A percentile compares a stretch with the other conserved stretches of the same genome.
Conservation (phyloP, 768 basidiomycete genomes). For the Xerocomus potaroensis region DNA sequence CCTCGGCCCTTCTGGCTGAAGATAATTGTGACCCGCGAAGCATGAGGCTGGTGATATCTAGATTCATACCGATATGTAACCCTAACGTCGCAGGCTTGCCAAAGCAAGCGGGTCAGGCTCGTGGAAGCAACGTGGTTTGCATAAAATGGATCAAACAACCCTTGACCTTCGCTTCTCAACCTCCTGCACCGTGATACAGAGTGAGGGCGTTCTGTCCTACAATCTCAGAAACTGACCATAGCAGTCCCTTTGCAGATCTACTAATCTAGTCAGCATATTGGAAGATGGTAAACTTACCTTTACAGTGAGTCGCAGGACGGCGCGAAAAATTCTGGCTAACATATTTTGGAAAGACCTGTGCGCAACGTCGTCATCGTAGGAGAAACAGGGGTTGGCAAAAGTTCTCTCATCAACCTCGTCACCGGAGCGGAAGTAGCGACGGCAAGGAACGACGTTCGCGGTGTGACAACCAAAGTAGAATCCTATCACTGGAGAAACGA, state of each 20-base stretch:
- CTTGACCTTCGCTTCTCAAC: too few relatives aligned
- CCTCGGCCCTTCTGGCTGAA: too few relatives aligned
- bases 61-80: too few relatives aligned
- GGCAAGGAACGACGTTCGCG: constrained; percentile 20
- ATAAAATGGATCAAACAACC: too few relatives aligned
- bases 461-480: constrained; percentile 14
- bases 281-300: constrained; percentile 6
- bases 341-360: constrained; percentile 3
- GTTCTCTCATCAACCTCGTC: constrained; percentile 25
- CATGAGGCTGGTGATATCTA: too few relatives aligned
- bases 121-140: too few relatives aligned
- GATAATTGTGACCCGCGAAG: too few relatives aligned
- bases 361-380: constrained; percentile 23
- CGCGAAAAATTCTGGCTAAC: constrained; percentile 3
- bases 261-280: neutral
- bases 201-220: constrained; percentile 2
- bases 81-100: too few relatives aligned
- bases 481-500: constrained; percentile 20
- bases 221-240: neutral
- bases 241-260: neutral
- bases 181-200: neutral
- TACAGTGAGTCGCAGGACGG: constrained; percentile 3
- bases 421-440: constrained; percentile 10
- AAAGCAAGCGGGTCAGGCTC: too few relatives aligned
- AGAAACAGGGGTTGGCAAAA: constrained; percentile 25